Base-by-base conservation (phyloP, 169 alveolate genomes). In the Plasmodium gallinaceum region DNA sequence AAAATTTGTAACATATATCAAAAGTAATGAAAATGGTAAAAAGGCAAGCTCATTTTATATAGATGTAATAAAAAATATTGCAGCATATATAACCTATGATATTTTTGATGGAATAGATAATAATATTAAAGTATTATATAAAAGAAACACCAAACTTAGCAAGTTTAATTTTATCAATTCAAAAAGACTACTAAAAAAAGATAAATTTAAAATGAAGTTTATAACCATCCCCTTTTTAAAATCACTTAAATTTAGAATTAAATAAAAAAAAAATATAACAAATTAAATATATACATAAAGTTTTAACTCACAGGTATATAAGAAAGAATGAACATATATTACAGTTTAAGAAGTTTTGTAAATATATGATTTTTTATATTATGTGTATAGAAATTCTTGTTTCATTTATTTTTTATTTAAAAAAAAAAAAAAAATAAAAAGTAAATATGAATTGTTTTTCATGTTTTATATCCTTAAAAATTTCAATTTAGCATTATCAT, bases 51-150 rank as follows among this genome's bases (percentile, higher is more conserved):
- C 58, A 9, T 86, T 62, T 48, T 48, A 70, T 57, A 22, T 26
- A 45, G 22, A 32, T 58, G 43, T 86, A 37, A 20, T 86, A 37
- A 60, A 86, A 51, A 86, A 43, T 60, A 72, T 86, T 60, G 86
- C 92, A 46, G 46, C 39, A 72, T 62, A 60, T 70, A 39, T 86
- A 70, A 51, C 92, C 5, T 71, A 86, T 86, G 76, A 71, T 20
- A 52, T 86, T 8, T 70, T 70, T 66, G 51, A 86, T 18, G 92
- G 88, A 71, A 86, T 86, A 22, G 58, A 86, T 71, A 71, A 86
- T 43, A 86, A 71, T 26, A 70, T 86, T 16, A 42, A 86, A 7
- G 39, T 86, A 39, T 45, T 70, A 12, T 46, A 71, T 65, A 86
- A 54, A 72, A 70, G 92, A 64, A 72, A 72, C 61, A n/a, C 22